Base-by-base conservation (phyloP, 1,284 basidiomycete genomes). In the Lentinula novae-zelandiae region DNA sequence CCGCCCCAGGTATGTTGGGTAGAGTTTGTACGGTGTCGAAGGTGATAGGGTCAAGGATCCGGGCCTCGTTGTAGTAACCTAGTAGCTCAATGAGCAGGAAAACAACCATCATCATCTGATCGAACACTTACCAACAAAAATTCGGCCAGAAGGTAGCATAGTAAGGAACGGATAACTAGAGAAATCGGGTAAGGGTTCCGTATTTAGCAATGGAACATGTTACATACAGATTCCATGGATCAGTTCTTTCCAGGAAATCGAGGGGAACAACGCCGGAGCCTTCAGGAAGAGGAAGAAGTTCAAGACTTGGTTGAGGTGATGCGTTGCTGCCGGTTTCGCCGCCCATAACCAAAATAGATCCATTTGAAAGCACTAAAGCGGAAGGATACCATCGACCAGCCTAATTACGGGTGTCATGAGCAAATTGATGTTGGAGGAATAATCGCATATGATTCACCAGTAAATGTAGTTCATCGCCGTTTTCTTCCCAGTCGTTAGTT, bases 51-150 rank as follows among this genome's bases (percentile, higher is more conserved):
- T 92, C 80, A 13, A 91, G 76, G 62, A 90, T 82, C n/a, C 89
- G 82, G 0, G 90, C 90, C 70, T 92, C 87, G 64, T 92, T 91
- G 73, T 85, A 91, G 68, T 91, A 90, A 1, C 81, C 86, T 88
- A 60, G 52, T 9, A 62, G 20, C 8, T 39, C 17, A 33, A 17
- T 13, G 40, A 40, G 63, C 39, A 53, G 33, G 44, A 51, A 5
- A 22, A 33, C 8, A 22, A 33, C 44, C 36, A n/a, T 57, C 2
- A 20, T 4, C 2, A 20, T 4, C 36, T 17, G 12, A 10, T 3
- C 3, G 15, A 56, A 39, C 22, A 60, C 60, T 82, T 66, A 86
- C 87, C 84, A 48, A 87, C 78, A 69, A 90, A 90, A 69, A 91
- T 72, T 31, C 78, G 77, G 1, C 83, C 82, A 52, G 83, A 85